Percentiles rank a stretch among this genome's conserved stretches.
Evolutionary conservation across 495 filamentous ascomycete genomes (phyloP).

Genomic region (Friedmanniomyces endolithicus): DNA sequence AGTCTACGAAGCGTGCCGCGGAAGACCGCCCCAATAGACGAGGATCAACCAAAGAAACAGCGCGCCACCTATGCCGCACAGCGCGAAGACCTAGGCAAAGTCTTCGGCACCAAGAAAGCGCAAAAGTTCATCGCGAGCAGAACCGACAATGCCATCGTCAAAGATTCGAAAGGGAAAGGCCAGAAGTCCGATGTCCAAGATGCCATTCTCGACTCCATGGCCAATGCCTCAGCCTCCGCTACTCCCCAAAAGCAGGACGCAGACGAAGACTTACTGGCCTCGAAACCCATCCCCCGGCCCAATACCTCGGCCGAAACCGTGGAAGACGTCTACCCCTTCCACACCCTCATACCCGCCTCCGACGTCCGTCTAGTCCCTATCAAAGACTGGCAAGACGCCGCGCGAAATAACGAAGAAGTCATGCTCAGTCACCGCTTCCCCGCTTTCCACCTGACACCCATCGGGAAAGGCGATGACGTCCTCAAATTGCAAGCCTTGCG

Average conservation of each 20-base stretch:
- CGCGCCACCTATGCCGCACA: conserved; percentile 16
- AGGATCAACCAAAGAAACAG: conserved; percentile 40
- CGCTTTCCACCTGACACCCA: conserved; percentile 43
- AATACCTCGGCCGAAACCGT: conserved; percentile 60
- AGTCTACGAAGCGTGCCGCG: conserved; percentile 39
- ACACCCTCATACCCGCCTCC: conserved; percentile 44
- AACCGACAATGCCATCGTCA: conserved; percentile 61
- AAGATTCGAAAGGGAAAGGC: conserved; percentile 9
- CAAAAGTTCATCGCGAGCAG: conserved; percentile 68
- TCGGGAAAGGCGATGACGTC: conserved; percentile 46
- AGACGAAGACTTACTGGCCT: conserved; percentile 47
- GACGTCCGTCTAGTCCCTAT: conserved; percentile 39
- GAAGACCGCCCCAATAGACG: conserved; percentile 10
- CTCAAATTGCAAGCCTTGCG: conserved; percentile 49
- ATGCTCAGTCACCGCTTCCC: conserved; percentile 48
- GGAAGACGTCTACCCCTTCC: conserved; percentile 70
- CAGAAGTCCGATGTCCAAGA: conserved; percentile 5
- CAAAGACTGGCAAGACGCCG: conserved; percentile 61
- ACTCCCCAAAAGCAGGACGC: conserved; percentile 52
- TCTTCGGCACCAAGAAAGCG: conserved; percentile 89
- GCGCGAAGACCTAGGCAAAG: conserved; percentile 62
- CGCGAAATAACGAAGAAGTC: conserved; percentile 44
- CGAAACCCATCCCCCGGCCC: conserved; percentile 65
- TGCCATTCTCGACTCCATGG: conserved; percentile 28
- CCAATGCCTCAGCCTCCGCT: conserved; percentile 34